Percentiles rank a stretch among this genome's conserved stretches.
Conservation (phyloP, 2,329 filamentous ascomycete genomes). For the Dactylellina parvicollis region DNA sequence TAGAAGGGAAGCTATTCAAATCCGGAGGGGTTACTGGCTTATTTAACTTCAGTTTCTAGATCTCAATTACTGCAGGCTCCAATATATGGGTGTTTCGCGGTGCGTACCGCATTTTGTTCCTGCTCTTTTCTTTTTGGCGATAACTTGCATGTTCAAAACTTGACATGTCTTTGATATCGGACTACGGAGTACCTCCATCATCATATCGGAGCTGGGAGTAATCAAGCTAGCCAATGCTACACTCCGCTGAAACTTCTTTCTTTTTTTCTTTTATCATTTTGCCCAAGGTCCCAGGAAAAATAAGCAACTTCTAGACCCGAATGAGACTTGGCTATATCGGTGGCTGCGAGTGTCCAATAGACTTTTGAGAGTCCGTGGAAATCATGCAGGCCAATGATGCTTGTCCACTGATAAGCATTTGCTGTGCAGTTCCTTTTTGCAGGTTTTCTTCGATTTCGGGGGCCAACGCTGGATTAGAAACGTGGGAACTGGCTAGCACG, state of each 20-base stretch:
- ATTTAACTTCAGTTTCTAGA: conserved; percentile 38
- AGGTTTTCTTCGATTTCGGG: conserved; percentile 19
- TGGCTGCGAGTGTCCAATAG: conserved; percentile 36
- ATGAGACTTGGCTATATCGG: conserved; percentile 11
- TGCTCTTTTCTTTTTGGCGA: conserved; percentile 9
- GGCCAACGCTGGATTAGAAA: conserved; percentile 26
- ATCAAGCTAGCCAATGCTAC: conserved; percentile 21
- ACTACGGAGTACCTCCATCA: conserved; percentile 9
- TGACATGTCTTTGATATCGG: conserved; percentile 29
- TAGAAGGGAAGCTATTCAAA: conserved; percentile 43
- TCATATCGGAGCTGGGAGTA: conserved; percentile 28
- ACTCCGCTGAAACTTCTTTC: conserved; percentile 15
- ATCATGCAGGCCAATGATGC: conserved; percentile 50
- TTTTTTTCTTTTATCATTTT: conserved; percentile 17
- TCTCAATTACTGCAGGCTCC: conserved; percentile 4
- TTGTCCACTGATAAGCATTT: conserved; percentile 52
- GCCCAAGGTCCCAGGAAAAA: conserved; percentile 16
- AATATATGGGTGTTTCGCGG: not conserved
- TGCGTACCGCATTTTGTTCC: conserved; percentile 16
- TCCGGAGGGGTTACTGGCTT: conserved; percentile 25
- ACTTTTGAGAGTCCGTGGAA: conserved; percentile 12
- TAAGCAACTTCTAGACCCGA: conserved; percentile 17
- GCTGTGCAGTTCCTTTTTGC: conserved; percentile 2
- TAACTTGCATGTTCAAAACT: conserved; percentile 17
- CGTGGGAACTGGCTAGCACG: conserved; percentile 47